phyloP scores from a whole-genome alignment of 108 stramenopile genomes.

The Cyclotella atomus region DNA sequence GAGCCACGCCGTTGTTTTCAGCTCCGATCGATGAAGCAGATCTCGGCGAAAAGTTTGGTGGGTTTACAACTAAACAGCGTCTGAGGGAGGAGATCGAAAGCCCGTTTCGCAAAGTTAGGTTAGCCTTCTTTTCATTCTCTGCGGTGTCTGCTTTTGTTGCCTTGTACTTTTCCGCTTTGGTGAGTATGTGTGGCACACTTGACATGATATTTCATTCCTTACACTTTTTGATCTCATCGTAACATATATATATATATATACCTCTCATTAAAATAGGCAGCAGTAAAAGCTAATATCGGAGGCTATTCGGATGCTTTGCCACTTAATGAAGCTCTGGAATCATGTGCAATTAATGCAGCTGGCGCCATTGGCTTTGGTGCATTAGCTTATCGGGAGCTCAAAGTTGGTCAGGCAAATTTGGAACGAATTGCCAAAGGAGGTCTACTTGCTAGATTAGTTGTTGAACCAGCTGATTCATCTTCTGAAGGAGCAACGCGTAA shows the following conservation, averaged over 20 bases:
- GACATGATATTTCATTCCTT: neutral
- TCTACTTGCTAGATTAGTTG: slow-evolving; percentile 62
- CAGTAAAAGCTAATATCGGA: slow-evolving; percentile 61
- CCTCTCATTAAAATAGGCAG: slow-evolving; percentile 19
- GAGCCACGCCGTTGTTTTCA: slow-evolving; percentile 1
- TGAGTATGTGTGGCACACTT: slow-evolving; percentile 1
- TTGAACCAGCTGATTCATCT: slow-evolving; percentile 55
- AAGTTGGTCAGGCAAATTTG: slow-evolving; percentile 73
- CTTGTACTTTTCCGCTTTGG: slow-evolving; percentile 71
- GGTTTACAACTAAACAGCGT: slow-evolving; percentile 88
- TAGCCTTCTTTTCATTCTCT: slow-evolving; percentile 72
- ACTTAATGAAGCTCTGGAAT: slow-evolving; percentile 63
- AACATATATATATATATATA: neutral
- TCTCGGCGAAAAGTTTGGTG: slow-evolving; percentile 60
- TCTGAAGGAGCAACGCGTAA: slow-evolving; percentile 15
- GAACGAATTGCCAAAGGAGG: slow-evolving; percentile 79
- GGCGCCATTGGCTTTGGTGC: slow-evolving; percentile 63
- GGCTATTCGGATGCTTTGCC: slow-evolving; percentile 68
- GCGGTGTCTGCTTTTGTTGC: slow-evolving; percentile 69
- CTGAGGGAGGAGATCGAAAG: slow-evolving; percentile 87
- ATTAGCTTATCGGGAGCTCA: slow-evolving; percentile 63
- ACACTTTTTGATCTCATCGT: neutral
- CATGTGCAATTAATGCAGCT: slow-evolving; percentile 71
- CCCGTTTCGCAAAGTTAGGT: slow-evolving; percentile 83
- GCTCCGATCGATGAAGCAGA: slow-evolving; percentile 14